Evolutionary conservation across 257 asterid genomes (phyloP).

Genomic region (Phtheirospermum japonicum): DNA sequence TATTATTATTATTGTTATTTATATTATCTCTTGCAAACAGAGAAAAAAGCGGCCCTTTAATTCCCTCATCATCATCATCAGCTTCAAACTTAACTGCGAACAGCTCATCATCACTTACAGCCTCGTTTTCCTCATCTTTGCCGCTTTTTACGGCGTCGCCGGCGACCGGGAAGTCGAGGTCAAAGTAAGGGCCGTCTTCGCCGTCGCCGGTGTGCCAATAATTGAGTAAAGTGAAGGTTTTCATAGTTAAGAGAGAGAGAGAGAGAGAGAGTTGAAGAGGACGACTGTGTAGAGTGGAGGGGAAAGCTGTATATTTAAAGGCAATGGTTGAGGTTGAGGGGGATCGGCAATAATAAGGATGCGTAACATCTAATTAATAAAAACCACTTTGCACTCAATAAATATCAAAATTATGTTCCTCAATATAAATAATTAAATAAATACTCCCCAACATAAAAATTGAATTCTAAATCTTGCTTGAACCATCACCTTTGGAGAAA

Average conservation of each 20-base stretch:
- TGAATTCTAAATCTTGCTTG: too few relatives aligned
- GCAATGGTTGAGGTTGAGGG: not conserved
- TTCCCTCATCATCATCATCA: constrained; percentile 27
- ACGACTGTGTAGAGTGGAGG: too few relatives aligned
- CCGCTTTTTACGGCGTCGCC: too few relatives aligned
- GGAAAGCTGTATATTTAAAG: too few relatives aligned
- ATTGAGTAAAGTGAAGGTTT: constrained; percentile 33
- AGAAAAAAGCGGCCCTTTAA: constrained; percentile 39
- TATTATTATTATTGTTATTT: not conserved
- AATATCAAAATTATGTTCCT: too few relatives aligned
- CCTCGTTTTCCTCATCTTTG: constrained; percentile 5
- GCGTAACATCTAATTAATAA: too few relatives aligned
- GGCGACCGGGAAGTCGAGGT: constrained; percentile 33
- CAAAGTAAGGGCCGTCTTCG: constrained; percentile 41
- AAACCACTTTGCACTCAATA: too few relatives aligned
- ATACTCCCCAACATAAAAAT: too few relatives aligned
- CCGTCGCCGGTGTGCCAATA: constrained; percentile 36
- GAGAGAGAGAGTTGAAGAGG: not conserved
- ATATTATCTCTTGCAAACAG: constrained; percentile 50
- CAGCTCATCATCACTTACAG: constrained; percentile 12
- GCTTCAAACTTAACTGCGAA: constrained; percentile 39
- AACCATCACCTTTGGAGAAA: too few relatives aligned
- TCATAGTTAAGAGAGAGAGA: constrained; percentile 28
- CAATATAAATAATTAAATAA: too few relatives aligned
- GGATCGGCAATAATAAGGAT: too few relatives aligned